These are phyloP conservation scores for Parietichytrium sp. DNA, from an alignment of 108 stramenopile genomes.

Conservation along the genomic window DNA sequence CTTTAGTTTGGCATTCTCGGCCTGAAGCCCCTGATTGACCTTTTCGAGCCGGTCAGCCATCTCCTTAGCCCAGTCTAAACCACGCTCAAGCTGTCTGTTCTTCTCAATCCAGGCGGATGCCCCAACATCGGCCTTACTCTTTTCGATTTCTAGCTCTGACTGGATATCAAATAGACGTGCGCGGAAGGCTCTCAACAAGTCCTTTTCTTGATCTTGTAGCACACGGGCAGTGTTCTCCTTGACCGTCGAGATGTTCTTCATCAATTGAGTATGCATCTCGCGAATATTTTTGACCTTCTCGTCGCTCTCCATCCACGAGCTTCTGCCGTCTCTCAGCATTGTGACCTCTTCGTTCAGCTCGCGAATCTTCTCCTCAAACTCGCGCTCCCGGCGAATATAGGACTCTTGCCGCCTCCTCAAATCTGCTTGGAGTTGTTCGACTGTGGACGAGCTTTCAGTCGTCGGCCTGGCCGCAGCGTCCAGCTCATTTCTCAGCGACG, in stretches of 20 bases:
- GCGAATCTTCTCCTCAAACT: constrained; percentile 57
- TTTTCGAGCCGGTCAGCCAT: constrained; percentile 61
- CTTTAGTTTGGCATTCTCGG: constrained; percentile 56
- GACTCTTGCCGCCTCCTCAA: constrained; percentile 51
- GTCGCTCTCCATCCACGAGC: constrained; percentile 21
- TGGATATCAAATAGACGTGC: constrained; percentile 68
- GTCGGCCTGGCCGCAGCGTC: neutral
- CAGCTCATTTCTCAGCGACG: neutral
- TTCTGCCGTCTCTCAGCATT: constrained; percentile 31
- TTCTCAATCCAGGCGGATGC: constrained; percentile 63
- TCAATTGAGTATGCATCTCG: constrained; percentile 12
- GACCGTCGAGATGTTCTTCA: constrained; percentile 59
- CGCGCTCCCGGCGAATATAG: constrained; percentile 59
- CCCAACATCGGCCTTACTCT: constrained; percentile 57
- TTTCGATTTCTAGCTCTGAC: constrained; percentile 65
- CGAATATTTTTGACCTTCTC: constrained; percentile 41
- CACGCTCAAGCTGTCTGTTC: constrained; percentile 54
- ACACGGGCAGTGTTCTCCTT: constrained; percentile 63
- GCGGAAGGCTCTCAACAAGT: constrained; percentile 62
- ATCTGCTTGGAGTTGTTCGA: constrained; percentile 39
- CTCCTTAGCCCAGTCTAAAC: constrained; percentile 68
- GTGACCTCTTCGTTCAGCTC: constrained; percentile 58
- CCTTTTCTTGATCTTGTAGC: constrained; percentile 66
- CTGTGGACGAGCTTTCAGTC: neutral
- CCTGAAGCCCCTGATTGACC: constrained; percentile 51